These are phyloP conservation scores for Sutorius eximius DNA, from an alignment of 1,284 basidiomycete genomes.

Conservation along the genomic window DNA sequence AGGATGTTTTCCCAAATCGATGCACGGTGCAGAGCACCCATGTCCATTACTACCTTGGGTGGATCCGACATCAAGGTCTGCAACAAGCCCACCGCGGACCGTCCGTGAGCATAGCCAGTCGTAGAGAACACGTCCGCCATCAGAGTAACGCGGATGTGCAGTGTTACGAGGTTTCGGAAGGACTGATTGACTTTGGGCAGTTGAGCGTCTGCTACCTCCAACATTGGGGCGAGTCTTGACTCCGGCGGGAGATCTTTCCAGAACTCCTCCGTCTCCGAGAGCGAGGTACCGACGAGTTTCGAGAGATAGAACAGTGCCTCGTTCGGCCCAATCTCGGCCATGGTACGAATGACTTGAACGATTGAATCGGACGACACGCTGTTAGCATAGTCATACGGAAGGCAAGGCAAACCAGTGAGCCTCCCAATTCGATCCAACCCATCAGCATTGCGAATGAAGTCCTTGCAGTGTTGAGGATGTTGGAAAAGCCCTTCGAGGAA, in stretches of 20 bases:
- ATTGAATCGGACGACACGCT: conserved; percentile 83
- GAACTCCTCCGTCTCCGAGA: conserved; percentile 70
- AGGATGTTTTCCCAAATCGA: conserved; percentile 86
- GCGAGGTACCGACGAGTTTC: conserved; percentile 67
- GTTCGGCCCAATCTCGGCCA: conserved; percentile 83
- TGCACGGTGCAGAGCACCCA: conserved; percentile 84
- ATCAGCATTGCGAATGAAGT: conserved; percentile 79
- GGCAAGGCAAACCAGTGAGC: conserved; percentile 81
- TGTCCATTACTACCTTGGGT: conserved; percentile 66
- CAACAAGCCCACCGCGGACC: conserved; percentile 74
- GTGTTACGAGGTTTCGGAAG: conserved; percentile 76
- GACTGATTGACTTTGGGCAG: conserved; percentile 56
- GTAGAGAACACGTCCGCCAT: conserved; percentile 88
- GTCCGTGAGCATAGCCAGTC: conserved; percentile 81
- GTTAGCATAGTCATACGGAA: conserved; percentile 88
- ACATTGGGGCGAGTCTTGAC: conserved; percentile 61
- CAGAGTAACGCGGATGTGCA: conserved; percentile 80
- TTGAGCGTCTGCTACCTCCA: conserved; percentile 52
- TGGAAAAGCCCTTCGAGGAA: conserved; percentile 95
- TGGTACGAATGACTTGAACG: conserved; percentile 84
- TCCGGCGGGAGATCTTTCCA: conserved; percentile 58
- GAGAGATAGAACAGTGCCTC: conserved; percentile 77
- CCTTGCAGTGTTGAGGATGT: conserved; percentile 84
- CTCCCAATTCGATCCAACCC: conserved; percentile 77
- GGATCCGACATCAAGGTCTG: conserved; percentile 72